Conservation (phyloP, 2,329 filamentous ascomycete genomes). For the Diaporthe longicolla region DNA sequence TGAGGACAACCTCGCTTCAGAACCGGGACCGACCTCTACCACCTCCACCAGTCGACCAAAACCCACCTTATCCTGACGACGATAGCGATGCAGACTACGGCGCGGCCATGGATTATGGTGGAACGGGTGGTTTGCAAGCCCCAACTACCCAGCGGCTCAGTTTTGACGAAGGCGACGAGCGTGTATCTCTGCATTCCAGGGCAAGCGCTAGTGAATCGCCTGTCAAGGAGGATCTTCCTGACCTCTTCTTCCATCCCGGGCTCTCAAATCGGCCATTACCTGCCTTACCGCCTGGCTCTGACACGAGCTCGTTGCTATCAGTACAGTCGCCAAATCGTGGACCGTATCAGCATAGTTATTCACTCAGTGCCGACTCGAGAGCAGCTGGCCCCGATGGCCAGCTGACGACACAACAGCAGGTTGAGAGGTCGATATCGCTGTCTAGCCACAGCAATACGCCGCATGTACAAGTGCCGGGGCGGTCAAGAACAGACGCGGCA, state of each 20-base stretch:
- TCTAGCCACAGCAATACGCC: constrained; percentile 86
- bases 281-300: constrained; percentile 74
- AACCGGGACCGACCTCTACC: constrained; percentile 40
- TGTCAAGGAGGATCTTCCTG: constrained; percentile 81
- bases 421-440: constrained; percentile 84
- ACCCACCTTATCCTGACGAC: constrained; percentile 59
- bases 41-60: constrained; percentile 54
- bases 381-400: constrained; percentile 62
- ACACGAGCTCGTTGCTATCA: constrained; percentile 68
- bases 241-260: constrained; percentile 94
- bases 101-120: constrained; percentile 86
- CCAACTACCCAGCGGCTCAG: constrained; percentile 82
- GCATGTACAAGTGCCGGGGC: constrained; percentile 82
- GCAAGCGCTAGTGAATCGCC: constrained; percentile 76
- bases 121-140: constrained; percentile 89
- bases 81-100: constrained; percentile 51
- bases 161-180: constrained; percentile 94
- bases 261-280: constrained; percentile 76
- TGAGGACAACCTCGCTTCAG: constrained; percentile 49
- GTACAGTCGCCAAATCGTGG: constrained; percentile 61
- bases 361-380: constrained; percentile 63
- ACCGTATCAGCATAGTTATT: constrained; percentile 64
- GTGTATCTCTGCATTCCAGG: constrained; percentile 68
- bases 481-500: constrained; percentile 95
- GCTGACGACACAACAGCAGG: constrained; percentile 60